Percentiles rank a stretch among this genome's conserved stretches.
Conservation (phyloP, 2,329 filamentous ascomycete genomes). For the Fusarium protoensiforme region DNA sequence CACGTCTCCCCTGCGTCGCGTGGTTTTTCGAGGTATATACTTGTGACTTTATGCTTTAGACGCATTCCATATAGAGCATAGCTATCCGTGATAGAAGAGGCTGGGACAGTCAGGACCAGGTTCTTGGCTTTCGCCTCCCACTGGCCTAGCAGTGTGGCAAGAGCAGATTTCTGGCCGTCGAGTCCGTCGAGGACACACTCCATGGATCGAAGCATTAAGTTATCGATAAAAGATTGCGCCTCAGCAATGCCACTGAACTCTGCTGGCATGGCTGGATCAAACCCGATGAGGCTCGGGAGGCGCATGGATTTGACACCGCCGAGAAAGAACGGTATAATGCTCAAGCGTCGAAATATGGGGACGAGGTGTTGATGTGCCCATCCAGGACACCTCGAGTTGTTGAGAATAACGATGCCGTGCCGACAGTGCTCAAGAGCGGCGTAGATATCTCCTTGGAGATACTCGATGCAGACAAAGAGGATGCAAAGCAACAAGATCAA, state of each 20-base stretch:
- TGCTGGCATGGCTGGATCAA: background rate
- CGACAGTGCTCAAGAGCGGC: constrained; percentile 16
- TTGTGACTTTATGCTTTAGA: constrained; percentile 5
- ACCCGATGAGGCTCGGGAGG: background rate
- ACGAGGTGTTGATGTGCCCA: constrained; percentile 12
- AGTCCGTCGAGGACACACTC: background rate
- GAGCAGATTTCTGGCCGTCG: background rate
- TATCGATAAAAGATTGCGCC: background rate
- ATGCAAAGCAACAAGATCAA: constrained; percentile 21
- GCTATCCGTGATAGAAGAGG: background rate
- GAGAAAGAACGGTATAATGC: constrained; percentile 13
- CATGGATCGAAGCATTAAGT: background rate
- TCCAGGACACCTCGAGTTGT: background rate
- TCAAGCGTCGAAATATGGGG: constrained; percentile 17
- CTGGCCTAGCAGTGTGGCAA: background rate
- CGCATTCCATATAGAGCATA: constrained; percentile 7
- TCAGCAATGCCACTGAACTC: background rate
- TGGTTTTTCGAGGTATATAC: background rate
- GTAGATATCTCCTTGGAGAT: constrained; percentile 16
- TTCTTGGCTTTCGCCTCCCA: background rate
- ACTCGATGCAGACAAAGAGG: constrained; percentile 27
- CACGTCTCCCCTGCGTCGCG: background rate
- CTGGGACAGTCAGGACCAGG: background rate
- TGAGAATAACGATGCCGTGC: constrained; percentile 1
- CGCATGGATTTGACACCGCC: background rate